Base-by-base conservation (phyloP, 2,329 filamentous ascomycete genomes). In the Alternaria conjuncta region DNA sequence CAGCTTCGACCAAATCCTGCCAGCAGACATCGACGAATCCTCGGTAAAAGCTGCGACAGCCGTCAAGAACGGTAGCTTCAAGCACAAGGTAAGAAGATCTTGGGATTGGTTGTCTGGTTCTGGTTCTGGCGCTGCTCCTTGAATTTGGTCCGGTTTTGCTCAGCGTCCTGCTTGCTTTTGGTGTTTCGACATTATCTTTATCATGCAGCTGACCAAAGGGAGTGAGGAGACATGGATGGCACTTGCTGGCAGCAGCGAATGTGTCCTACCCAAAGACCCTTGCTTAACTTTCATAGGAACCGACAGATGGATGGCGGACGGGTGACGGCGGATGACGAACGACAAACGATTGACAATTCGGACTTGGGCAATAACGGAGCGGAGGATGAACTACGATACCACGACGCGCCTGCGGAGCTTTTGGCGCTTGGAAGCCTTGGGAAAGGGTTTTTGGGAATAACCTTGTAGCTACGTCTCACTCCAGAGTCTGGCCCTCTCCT, bases 21-120 rank as follows among this genome's bases (percentile, higher is more conserved):
- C 55, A 12, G 26, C 13, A 26, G 60, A 63, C 12, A 15, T 23
- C 18, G 51, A 60, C 8, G 28, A 13, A 28, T 15, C 18, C 43
- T 32, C 57, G 20, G 10, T 36, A 10, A 12, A 41, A 13, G 2
- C 49, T 36, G 21, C 13, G 28, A 47, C 55, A 18, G 50, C 21
- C 15, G 18, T 36, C 21, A 60, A 62, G 44, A 18, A 41, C 13
- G 41, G 30, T 15, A 53, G 50, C 20, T 59, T 67, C 41, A 57
- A 62, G 23, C 69, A 72, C 3, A 69, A 65, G 63, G 65, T 67
- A 57, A 70, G 65, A 57, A 51, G 44, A 51, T 71, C 70, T 41
- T 55, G 61, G 53, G 60, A 62, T 32, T 69, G 61, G 67, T 53
- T 66, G 25, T 51, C 49, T 36, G 60, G 63, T 32, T 63, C 60